Conservation (phyloP, 2,329 filamentous ascomycete species). For the Chaetomium globosum region DNA sequence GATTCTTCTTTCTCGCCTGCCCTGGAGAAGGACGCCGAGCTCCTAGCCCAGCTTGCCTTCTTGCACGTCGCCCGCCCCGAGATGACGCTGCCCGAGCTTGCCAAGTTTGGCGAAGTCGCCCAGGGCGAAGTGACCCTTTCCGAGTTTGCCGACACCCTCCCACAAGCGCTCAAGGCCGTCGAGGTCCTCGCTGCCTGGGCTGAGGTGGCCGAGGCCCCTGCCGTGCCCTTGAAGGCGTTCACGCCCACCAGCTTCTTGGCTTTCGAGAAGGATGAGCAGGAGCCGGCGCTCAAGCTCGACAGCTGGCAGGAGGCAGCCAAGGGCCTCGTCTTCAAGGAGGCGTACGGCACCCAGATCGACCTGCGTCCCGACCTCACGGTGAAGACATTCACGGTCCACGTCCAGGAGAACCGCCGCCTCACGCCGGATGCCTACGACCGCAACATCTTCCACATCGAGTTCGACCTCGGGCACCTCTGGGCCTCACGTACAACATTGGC, state of each 20-base stretch:
- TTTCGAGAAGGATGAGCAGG: conserved; percentile 75
- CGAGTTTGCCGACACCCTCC: conserved; percentile 68
- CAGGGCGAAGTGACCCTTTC: conserved; percentile 54
- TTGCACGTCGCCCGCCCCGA: conserved; percentile 73
- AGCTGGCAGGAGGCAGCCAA: conserved; percentile 86
- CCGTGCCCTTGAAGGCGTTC: conserved; percentile 68
- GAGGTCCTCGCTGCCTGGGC: conserved; percentile 82
- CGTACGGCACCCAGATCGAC: conserved; percentile 71
- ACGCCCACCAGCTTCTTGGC: conserved; percentile 79
- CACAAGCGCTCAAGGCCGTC: conserved; percentile 69
- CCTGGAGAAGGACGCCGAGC: conserved; percentile 65
- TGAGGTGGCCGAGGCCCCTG: conserved; percentile 62
- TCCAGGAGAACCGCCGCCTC: conserved; percentile 93
- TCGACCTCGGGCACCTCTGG: conserved; percentile 91
- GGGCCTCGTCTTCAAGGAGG: conserved; percentile 91
- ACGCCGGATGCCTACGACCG: conserved; percentile 89
- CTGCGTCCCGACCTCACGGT: conserved; percentile 84
- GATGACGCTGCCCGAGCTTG: conserved; percentile 61
- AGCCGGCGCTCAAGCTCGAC: conserved; percentile 66
- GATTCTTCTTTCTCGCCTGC: conserved; percentile 70
- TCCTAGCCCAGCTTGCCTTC: conserved; percentile 80
- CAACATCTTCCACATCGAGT: conserved; percentile 99
- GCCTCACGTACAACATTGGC: conserved; percentile 93
- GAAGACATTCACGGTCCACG: conserved; percentile 83
- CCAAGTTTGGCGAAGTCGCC: conserved; percentile 64